Conservation (phyloP, 306 rosid species). For the Vicia faba region DNA sequence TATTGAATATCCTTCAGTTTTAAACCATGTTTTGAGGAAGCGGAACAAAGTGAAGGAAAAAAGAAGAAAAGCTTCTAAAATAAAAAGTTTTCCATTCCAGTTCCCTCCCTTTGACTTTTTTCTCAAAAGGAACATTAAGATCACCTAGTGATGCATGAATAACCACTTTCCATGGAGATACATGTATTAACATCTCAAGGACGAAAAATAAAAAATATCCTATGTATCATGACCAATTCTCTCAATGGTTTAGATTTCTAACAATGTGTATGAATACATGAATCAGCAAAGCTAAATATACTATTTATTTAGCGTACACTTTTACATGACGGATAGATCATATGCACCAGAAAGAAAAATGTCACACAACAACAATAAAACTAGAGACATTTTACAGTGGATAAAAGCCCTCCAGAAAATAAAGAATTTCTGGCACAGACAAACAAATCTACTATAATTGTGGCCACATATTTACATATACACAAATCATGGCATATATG, state of each 20-base stretch:
- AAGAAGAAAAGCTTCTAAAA: conserved; percentile 1
- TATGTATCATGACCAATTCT: neutral
- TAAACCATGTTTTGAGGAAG: conserved; percentile 11
- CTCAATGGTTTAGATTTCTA: conserved; percentile 10
- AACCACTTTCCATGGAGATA: conserved; percentile 13
- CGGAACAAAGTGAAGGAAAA: conserved; percentile 2
- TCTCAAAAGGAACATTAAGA: neutral
- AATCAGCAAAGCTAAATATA: conserved; percentile 18
- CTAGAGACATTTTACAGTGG: neutral
- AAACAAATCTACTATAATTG: neutral
- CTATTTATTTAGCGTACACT: neutral
- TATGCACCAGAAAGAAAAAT: neutral
- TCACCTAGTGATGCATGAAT: conserved; percentile 16
- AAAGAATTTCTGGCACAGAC: neutral
- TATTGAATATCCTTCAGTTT: conserved; percentile 19
- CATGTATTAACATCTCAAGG: conserved; percentile 18
- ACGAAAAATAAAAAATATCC: neutral
- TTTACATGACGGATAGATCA: conserved; percentile 1
- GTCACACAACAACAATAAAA: neutral
- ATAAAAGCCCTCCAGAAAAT: conserved; percentile 3
- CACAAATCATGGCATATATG: conserved; percentile 26
- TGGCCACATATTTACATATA: neutral
- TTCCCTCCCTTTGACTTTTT: conserved; percentile 8
- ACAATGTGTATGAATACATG: neutral
- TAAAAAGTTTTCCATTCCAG: neutral